Evolutionary conservation across 768 basidiomycete genomes (phyloP), one percentile per base, ranked within the genome.

Genomic region (Lactarius hengduanensis): DNA sequence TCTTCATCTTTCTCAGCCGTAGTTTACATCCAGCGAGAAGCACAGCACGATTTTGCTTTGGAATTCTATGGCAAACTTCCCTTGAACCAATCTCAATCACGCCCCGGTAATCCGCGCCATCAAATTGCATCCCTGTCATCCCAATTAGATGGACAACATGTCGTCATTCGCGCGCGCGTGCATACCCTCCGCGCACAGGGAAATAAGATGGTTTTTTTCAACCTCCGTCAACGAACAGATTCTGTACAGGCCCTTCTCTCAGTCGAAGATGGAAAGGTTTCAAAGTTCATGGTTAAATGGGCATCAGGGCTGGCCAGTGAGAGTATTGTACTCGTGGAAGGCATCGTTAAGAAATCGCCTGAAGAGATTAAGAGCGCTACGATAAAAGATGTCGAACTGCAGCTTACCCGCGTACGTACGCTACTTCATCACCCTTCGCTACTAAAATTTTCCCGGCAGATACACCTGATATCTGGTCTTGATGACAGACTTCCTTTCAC

Each of bases 271-370:
- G 90, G 86, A 56, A 87, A 85, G 72, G 83, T 98, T 32, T 96
- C 93, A 68, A 98, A 96, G 78, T 95, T 96, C 76, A 99, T 99
- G 97, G 86, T 94, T 45, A 97, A 94, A 78, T 98, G 91, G 90
- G 85, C 89, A 20, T 87, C 87, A 22, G 74, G 84, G 30, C 78
- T 98, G 59, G 80, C 88, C 32, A 84, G 85, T 72, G 97, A 99
- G 80, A 92, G 90, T 65, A 95, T 99, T 73, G 89, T 98, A 6
- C 85, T 96, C 28, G 90, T 96, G 6, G 90, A 95, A 77, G 96
- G 94, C 45, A 73, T 81, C 61, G 90, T 96, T 53, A 85, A 87
- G 75, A 89, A 86, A 76, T 86, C 89, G 40, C 87, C 86, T 1
- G 91, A 91, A 73, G 82, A 80, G n/a, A 92, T 99, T 78, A 96